Base-by-base conservation (phyloP, 805 yeast species). In the Kodamaea fukazawae region DNA sequence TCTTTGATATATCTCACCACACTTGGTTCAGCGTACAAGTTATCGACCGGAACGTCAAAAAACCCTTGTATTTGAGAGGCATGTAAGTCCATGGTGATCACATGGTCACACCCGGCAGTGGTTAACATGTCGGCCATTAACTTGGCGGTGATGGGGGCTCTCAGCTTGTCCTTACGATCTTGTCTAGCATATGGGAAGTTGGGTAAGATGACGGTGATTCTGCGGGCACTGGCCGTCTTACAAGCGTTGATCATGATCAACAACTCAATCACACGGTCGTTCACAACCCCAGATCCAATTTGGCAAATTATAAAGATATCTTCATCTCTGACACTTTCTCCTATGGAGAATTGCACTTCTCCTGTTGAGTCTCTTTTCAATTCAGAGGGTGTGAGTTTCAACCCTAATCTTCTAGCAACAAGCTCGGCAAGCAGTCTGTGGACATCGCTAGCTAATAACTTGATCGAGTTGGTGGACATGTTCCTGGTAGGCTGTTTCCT, bases 1-100 rank as follows among this genome's bases (percentile, higher is more conserved):
- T 82, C 90, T 44, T 73, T 75, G 35, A 86, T 84, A 55, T 84
- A 85, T 54, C 85, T 71, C 29, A 86, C 81, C 25, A 84, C 90
- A 49, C 81, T 75, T 39, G 93, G 93, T 63, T 86, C 95, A 15
- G 91, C 91, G 54, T 86, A 86, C 51, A 86, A 64, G 58, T 86
- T 86, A 60, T 86, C 95, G 14, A 84, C 93, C 2, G 95, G 95
- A 16, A 82, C 83, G 47, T 80, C 81, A 51, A 86, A 86, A 55
- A 86, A 86, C 6, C 95, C 95, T 63, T 86, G 95, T 51, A 86
- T 86, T 58, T 86, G 95, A 15, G 90, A 80, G n/a, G 93, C 93
- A 57, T 86, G 95, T 49, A 86, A 63, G 57, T 86, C 95, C 90
- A 86, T 81, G 14, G 95, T 86, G 53, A 86, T 85, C 15, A 86